phyloP scores from a whole-genome alignment of 306 rosid species.

The Prosopis cineraria region DNA sequence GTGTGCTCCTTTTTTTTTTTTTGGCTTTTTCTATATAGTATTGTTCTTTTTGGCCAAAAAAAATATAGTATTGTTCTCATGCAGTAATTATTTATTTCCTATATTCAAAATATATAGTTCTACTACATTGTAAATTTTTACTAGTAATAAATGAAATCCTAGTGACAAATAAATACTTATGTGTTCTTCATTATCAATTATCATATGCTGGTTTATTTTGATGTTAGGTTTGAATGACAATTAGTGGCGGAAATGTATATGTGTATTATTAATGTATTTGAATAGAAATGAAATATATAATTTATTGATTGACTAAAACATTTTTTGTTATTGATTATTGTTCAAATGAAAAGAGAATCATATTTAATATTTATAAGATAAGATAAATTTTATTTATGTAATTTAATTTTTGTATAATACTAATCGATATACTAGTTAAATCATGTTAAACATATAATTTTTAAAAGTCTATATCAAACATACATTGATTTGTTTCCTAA shows the following conservation, averaged over 20 bases:
- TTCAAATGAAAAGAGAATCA: neutral
- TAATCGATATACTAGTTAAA: no score
- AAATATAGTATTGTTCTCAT: neutral
- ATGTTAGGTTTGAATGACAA: neutral
- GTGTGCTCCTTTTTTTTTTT: neutral
- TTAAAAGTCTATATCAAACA: neutral
- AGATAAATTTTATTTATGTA: no score
- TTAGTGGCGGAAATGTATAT: neutral
- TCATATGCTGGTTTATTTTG: neutral
- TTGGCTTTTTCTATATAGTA: neutral
- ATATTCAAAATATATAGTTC: neutral
- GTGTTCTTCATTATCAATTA: neutral
- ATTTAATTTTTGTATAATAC: no score
- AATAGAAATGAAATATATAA: neutral
- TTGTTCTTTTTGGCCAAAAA: no score
- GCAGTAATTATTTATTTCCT: neutral
- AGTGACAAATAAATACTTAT: slow-evolving; percentile 4
- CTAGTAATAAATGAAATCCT: slow-evolving; percentile 24
- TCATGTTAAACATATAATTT: neutral
- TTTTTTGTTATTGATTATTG: no score
- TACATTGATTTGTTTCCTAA: neutral
- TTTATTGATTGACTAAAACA: neutral
- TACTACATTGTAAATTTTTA: slow-evolving; percentile 29
- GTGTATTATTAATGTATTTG: neutral
- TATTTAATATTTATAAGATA: no score